A percentile compares a stretch with the other conserved stretches of the same genome.
These are phyloP conservation scores for Arthroderma sp. DNA, from an alignment of 2,329 filamentous ascomycete species.

Conservation along the genomic window DNA sequence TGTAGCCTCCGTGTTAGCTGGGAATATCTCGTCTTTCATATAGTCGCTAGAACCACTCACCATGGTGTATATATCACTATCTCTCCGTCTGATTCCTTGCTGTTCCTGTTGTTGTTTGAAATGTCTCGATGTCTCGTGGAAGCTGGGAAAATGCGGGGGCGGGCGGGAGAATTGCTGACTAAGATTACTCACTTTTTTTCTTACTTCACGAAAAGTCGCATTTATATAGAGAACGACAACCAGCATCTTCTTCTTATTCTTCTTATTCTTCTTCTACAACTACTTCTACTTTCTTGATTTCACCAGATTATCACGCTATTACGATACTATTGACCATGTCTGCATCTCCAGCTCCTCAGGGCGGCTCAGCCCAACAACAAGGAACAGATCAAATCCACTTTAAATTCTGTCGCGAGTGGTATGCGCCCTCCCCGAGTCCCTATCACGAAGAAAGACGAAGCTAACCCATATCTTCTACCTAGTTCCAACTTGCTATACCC, in stretches of 20 bases:
- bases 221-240: neutral
- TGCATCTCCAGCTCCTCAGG: constrained; percentile 33
- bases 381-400: constrained; percentile 72
- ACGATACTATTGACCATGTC: constrained; percentile 23
- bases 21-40: neutral
- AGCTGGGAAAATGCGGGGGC: neutral
- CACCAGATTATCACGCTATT: neutral
- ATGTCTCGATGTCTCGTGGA: neutral
- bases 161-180: neutral
- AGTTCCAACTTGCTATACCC: constrained; percentile 96
- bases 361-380: constrained; percentile 26
- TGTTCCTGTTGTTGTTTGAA: neutral
- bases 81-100: neutral
- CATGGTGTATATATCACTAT: neutral
- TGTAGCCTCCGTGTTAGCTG: neutral
- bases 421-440: constrained; percentile 18
- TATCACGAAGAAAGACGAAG: neutral
- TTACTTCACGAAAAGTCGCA: too few relatives aligned
- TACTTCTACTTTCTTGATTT: too few relatives aligned
- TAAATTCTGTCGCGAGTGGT: constrained; percentile 96
- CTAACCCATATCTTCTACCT: constrained; percentile 17
- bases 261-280: too few relatives aligned
- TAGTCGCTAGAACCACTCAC: neutral
- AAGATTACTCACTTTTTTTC: neutral
- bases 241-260: too few relatives aligned